Evolutionary conservation across 177 flowering plant species (phyloP), one percentile per base, ranked within the genome.

Genomic region (Vitis hybrid): DNA sequence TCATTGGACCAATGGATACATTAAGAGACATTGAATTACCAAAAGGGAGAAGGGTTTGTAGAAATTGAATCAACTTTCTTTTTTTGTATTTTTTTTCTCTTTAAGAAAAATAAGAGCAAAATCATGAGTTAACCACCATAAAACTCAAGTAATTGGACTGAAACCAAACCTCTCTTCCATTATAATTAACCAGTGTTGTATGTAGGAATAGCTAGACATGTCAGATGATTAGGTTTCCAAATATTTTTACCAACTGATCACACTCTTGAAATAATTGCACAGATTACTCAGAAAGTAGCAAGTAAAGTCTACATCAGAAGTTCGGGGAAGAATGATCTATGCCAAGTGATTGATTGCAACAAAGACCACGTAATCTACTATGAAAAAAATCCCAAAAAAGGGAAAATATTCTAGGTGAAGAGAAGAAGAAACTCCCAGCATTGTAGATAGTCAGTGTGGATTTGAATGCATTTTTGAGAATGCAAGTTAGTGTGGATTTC

Each of bases 211-310:
- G 0, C 24, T 24, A 24, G 24, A 24, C 24, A 24, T 24, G 24
- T 24, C 2, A 24, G 24, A 24, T 24, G 2, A 24, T 24, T 24
- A 21, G 46, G 6, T 35, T 35, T 6, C 46, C 7, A 35, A 35
- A 5, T 35, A 35, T 27, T 56, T 55, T 24, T 24, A 24, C 24
- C 24, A 24, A 24, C 2, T 24, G 0, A n/a, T 15, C 13, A 46
- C 9, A 15, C 24, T 48, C 6, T 66, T 60, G 15, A 58, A 60
- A 16, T 58, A 19, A 8, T 10, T 50, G 6, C 79, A 67, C 79
- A 96, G 97, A 83, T 93, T 80, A 97, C 93, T 46, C 83, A 88
- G 78, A 85, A 76, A 68, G 74, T 87, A 24, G 95, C 98, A 11
- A 82, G 83, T 72, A 88, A 85, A 70, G 97, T 91, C 5, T 80